Base-by-base conservation (phyloP, 2,329 filamentous ascomycete species). In the Beauveria bassiana region DNA sequence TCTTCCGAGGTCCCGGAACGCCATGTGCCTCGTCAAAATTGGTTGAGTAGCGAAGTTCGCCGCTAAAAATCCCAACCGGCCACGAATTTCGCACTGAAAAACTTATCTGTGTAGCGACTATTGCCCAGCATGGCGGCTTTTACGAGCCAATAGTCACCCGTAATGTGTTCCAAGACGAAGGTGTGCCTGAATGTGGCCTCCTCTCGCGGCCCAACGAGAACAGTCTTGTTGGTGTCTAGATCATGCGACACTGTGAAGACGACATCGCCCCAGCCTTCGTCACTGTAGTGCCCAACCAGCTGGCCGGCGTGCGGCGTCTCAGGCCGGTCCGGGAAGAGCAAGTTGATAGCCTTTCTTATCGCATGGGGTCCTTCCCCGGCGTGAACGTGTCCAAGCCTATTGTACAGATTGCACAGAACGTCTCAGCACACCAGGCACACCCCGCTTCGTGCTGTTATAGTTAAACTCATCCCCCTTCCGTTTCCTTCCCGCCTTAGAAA, bases 131-230 rank as follows among this genome's bases (percentile, higher is more conserved):
- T 55, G 8, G 31, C 24, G 14, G 38, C 42, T 5, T 45, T 16
- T 4, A 54, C 26, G 14, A 56, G 50, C 61, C 61, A 63, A 42
- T 60, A 63, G 45, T 63, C 52, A 9, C 61, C 61, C 14, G 61
- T 60, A 16, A 60, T 42, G 22, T 63, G 61, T 16, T 56, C 43
- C 50, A 63, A 31, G 26, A 50, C n/a, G 8, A 63, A 50, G 4
- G 34, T 50, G 47, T 60, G 51, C 7, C 22, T 45, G 20, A 55
- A 60, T 3, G 57, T 31, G 5, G 45, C 22, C 2, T 63, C 43
- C 3, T 22, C n/a, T 9, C 61, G 61, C 55, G 43, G 49, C 16
- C 49, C 61, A 18, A 61, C 20, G 14, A 63, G 57, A 3, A 60
- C 26, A 3, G 51, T 54, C 43, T 56, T 61, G 59, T 31, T 43